These are phyloP conservation scores for Ballota nigra DNA, from an alignment of 257 asterid species.

Conservation along the genomic window DNA sequence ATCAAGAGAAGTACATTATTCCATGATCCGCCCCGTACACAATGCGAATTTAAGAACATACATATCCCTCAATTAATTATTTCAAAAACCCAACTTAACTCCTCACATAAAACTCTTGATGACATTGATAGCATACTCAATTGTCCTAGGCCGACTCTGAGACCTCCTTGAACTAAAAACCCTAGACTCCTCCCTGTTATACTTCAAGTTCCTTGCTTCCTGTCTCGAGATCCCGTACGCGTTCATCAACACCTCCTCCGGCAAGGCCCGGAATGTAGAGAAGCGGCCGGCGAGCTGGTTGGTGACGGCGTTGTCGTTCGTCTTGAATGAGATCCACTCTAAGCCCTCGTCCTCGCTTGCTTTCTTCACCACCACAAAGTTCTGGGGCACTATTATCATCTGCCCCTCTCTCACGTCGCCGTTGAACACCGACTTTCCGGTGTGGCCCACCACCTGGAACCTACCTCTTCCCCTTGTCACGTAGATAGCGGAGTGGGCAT, in stretches of 20 bases:
- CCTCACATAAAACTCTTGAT: constrained; percentile 19
- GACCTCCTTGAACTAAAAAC: constrained; percentile 29
- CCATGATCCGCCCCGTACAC: too few relatives aligned
- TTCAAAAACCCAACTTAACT: background rate
- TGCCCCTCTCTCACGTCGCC: constrained; percentile 53
- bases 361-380: constrained; percentile 39
- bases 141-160: constrained; percentile 26
- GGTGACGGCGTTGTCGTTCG: constrained; percentile 46
- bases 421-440: constrained; percentile 38
- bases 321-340: constrained; percentile 63
- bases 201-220: constrained; percentile 51
- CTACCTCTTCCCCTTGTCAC: constrained; percentile 43
- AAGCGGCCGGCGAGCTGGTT: constrained; percentile 49
- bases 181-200: constrained; percentile 43
- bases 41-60: too few relatives aligned
- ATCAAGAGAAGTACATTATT: too few relatives aligned
- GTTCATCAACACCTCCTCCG: constrained; percentile 55
- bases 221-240: constrained; percentile 34
- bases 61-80: constrained; percentile 17
- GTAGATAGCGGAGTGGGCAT: constrained; percentile 53
- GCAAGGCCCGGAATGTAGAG: constrained; percentile 49
- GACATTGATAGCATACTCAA: constrained; percentile 36
- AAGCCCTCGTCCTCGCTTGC: constrained; percentile 49
- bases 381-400: constrained; percentile 56
- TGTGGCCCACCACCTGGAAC: constrained; percentile 49